Percentiles rank a stretch among this genome's conserved stretches.
phyloP scores from a whole-genome alignment of 148 eudicot genomes.

The Vaccinium myrtillus region DNA sequence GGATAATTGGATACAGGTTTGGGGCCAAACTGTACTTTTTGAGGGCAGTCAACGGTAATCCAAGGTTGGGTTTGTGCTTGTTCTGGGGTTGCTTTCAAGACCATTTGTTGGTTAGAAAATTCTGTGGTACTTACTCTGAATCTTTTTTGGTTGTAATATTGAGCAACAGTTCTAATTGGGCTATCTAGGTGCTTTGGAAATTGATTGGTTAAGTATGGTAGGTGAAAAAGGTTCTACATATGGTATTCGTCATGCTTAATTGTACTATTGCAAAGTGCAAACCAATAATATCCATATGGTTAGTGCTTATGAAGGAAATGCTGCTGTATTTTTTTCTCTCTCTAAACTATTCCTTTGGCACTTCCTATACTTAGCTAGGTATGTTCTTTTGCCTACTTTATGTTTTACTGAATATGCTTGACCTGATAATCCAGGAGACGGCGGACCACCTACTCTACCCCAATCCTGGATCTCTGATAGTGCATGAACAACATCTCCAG shows the following conservation, averaged over 20 bases:
- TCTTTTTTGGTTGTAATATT: not conserved
- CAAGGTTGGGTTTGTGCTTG: not conserved
- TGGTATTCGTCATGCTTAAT: not conserved
- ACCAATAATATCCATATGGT: not conserved
- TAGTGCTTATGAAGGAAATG: not conserved
- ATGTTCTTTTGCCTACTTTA: constrained; percentile 1
- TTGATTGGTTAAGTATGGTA: not conserved
- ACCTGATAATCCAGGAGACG: constrained; percentile 65
- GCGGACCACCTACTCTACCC: constrained; percentile 95
- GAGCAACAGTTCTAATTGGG: not conserved
- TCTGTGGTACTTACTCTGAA: not conserved
- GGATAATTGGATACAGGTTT: not conserved
- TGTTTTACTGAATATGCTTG: not conserved
- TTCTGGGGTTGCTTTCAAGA: not conserved
- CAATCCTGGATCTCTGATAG: constrained; percentile 92
- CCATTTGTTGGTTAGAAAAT: not conserved
- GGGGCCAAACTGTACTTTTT: not conserved
- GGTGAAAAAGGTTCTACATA: not conserved
- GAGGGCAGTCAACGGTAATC: not conserved
- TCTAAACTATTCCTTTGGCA: not conserved
- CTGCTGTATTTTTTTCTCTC: not conserved
- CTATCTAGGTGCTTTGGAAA: not conserved
- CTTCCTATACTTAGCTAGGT: not conserved
- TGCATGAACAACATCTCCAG: constrained; percentile 93
- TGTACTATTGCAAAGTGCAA: not conserved